Base-by-base conservation (phyloP, 306 rosid genomes). In the Glycine tomentella region DNA sequence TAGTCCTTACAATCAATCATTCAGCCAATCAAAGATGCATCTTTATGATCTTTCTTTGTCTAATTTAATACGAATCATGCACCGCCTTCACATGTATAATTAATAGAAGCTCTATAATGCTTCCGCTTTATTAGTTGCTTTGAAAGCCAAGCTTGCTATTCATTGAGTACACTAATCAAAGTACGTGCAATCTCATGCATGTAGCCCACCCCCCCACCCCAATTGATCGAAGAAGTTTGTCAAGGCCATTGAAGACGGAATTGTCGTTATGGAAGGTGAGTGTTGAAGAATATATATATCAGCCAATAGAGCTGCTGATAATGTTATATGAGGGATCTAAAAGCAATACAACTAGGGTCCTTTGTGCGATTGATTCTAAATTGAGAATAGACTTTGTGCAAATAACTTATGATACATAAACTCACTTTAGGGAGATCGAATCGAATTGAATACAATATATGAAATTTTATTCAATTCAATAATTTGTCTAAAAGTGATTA, bases 11-110 rank as follows among this genome's bases (percentile, higher is more conserved):
- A 12, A 69, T 83, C 82, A 78, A 86, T 83, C 81, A 71, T 84
- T 25, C 53, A 84, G 6, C 85, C 84, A 86, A 72, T 46, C 61
- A 79, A 83, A 82, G 49, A 6, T 53, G 7, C 15, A 59, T 38
- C 74, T 77, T 85, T 78, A 45, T 34, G 76, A 16, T 33, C 74
- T 85, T 82, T 80, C 83, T 55, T 82, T 82, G 68, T 48, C 80
- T 82, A 88, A 81, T 84, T 86, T 84, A 90, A 86, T 65, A 76
- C 64, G 83, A 89, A 83, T 86, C 72, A 82, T 81, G 72, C 87
- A 81, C 86, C 50, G 36, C 17, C 80, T 68, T 17, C 74, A 7
- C 78, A 65, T n/a, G n/a, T n/a, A n/a, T 81, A 71, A 58, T 77
- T 82, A 78, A 74, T 57, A 8, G 56, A 81, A 81, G 53, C 80